A percentile compares a stretch with the other conserved stretches of the same genome.
phyloP scores from a whole-genome alignment of 2,329 filamentous ascomycete species.

The Colletotrichum tabaci region DNA sequence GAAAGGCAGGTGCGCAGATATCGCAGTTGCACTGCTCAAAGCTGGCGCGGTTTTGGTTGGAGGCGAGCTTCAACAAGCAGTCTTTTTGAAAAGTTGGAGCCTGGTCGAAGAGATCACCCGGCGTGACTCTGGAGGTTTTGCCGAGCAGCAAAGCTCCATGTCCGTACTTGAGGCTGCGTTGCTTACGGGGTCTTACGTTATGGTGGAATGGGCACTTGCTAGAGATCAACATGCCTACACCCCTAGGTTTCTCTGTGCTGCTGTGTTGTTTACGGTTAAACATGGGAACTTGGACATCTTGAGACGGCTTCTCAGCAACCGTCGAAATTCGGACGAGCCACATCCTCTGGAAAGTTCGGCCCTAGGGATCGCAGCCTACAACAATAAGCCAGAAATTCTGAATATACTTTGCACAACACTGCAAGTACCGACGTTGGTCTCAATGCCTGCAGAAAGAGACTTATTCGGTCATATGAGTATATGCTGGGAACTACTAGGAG shows the following conservation, averaged over 20 bases:
- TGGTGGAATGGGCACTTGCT: not conserved
- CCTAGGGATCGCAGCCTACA: not conserved
- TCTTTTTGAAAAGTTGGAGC: not conserved
- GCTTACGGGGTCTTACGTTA: accelerated
- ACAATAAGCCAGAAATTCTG: not conserved
- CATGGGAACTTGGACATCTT: not conserved
- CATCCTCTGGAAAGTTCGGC: not conserved
- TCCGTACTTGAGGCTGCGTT: not conserved
- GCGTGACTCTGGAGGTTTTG: no score
- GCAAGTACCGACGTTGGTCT: not conserved
- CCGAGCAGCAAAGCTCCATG: not conserved
- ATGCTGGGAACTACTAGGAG: no score
- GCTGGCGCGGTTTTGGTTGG: not conserved
- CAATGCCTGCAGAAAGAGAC: not conserved
- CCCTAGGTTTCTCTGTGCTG: not conserved
- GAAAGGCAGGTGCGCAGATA: not conserved
- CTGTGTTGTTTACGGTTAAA: not conserved
- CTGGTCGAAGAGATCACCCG: not conserved
- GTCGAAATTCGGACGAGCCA: not conserved
- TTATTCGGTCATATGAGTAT: no score
- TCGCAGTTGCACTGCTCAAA: not conserved
- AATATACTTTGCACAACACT: not conserved
- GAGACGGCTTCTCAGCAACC: not conserved
- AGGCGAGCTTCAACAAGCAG: not conserved
- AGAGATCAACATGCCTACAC: not conserved